Evolutionary conservation across 352 stramenopile species (phyloP), one percentile per base, ranked within the genome.

Genomic region (Globisporangium solare): DNA sequence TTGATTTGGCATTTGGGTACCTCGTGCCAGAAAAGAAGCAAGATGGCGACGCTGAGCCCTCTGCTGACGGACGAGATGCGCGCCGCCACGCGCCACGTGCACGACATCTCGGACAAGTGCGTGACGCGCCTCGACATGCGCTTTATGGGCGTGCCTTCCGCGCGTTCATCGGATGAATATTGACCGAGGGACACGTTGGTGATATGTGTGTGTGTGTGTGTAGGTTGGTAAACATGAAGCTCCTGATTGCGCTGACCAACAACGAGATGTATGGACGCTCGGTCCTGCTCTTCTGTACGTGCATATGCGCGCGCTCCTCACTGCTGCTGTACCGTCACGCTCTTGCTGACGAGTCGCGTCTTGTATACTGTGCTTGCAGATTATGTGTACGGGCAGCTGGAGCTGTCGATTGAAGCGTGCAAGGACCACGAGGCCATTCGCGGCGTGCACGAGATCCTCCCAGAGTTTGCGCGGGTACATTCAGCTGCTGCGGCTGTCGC

Each of bases 251-350:
- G 32, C 64, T 89, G 17, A 89, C 75, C 14, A 76, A 86, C 66
- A 80, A 76, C 32, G 48, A 77, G 39, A 65, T 88, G 50, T 90
- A 90, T 42, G 80, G 80, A 18, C 80, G 74, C 21, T 70, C 76
- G 3, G 47, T 90, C 47, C 66, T 88, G 65, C 68, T 87, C 35
- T 88, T 90, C 60, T 90, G 80, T 90, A 63, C 43, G 80, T 78
- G 1, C n/a, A 20, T 35, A 2, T n/a, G 10, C 24, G 15, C 42
- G 51, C 21, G 3, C 10, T 35, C 27, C 27, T 35, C 7, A 6
- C 27, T 35, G 27, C 27, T 35, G 27, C 7, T 35, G 10, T 35
- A 35, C 27, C 39, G 39, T 18, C 17, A n/a, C 39, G 17, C 17
- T 43, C 2, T 43, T 43, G 10, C 5, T 43, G 39, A 43, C 31